Base-by-base conservation (phyloP, 176 grass and related monocot genomes). In the Triticum timopheevii region DNA sequence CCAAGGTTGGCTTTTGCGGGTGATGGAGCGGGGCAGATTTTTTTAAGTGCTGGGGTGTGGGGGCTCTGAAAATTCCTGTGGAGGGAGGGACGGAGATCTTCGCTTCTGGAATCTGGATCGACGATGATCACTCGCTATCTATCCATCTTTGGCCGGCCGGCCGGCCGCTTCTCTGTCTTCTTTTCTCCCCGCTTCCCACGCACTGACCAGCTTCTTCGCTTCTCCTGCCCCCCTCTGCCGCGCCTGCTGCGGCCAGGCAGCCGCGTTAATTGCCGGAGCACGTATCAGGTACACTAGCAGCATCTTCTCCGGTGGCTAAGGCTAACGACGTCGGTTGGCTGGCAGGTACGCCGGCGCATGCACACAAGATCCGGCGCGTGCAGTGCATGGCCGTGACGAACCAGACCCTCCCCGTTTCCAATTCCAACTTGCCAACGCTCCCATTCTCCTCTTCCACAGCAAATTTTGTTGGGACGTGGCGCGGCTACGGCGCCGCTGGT, bases 11-110 rank as follows among this genome's bases (percentile, higher is more conserved):
- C 31, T 34, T 69, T 39, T 70, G 67, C 34, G 2, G 13, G 0
- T 8, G 22, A 61, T 2, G 31, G 11, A 75, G 35, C 28, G 16
- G 23, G 49, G 19, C 52, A 47, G 1, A 36, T 30, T 30, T 30
- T 79, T 90, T 80, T n/a, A 80, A 78, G 54, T 71, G 49, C 1
- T 52, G 80, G 5, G 40, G 30, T 13, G 74, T 87, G 85, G 90
- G 90, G 74, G 88, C 82, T 90, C 90, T 96, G 93, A 98, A 98
- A 96, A 91, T 91, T 91, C 90, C 71, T 78, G 86, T 65, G 82
- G 85, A 47, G 1, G 16, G 23, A 17, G 23, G 1, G 11, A 13
- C 4, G 12, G 25, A 42, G 69, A 85, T 81, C 16, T 19, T 16
- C 15, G 17, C 77, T 83, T 84, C 76, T 78, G 64, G 88, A 19